Evolutionary conservation across 441 rosid species (phyloP).

Genomic region (Cnidoscolus chayamansa): DNA sequence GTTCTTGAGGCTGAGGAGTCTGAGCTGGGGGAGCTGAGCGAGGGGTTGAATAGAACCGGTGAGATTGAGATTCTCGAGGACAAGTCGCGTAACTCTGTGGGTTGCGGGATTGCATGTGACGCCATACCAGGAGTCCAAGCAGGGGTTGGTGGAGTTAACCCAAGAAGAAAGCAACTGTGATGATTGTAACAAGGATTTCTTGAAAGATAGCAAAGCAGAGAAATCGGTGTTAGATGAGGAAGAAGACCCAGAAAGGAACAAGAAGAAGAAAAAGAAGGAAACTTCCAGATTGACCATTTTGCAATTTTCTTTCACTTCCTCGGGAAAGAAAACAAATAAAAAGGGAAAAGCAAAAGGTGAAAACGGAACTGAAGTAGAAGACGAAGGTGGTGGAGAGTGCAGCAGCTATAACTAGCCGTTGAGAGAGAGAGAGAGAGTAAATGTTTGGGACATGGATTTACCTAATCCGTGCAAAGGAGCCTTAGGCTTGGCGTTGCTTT

Average conservation of each 20-base stretch:
- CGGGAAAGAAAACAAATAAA: background rate
- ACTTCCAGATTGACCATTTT: background rate
- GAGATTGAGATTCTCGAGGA: slow-evolving; percentile 37
- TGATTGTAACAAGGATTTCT: slow-evolving; percentile 22
- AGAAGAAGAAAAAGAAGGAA: slow-evolving; percentile 11
- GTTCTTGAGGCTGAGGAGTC: slow-evolving; percentile 41
- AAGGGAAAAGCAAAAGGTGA: no score
- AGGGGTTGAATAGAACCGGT: slow-evolving; percentile 28
- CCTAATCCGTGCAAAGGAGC: background rate
- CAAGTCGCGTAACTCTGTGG: slow-evolving; percentile 39
- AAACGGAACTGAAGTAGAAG: no score
- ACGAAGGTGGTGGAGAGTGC: no score
- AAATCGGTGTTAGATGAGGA: slow-evolving; percentile 15
- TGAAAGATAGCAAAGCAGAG: slow-evolving; percentile 33
- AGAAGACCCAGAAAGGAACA: background rate
- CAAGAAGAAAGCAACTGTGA: slow-evolving; percentile 27
- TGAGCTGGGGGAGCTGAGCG: slow-evolving; percentile 32
- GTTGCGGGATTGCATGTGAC: slow-evolving; percentile 37
- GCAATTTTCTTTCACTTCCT: background rate
- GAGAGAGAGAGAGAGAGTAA: no score
- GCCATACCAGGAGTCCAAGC: slow-evolving; percentile 37
- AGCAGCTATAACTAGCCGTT: slow-evolving; percentile 19
- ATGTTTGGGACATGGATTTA: no score
- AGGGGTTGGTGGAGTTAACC: slow-evolving; percentile 30
- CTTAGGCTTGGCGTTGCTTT: background rate